Evolutionary conservation across 192 early-diverging fungal species (phyloP), one percentile per base, ranked within the genome.

Genomic region (Haplosporangium gracile): DNA sequence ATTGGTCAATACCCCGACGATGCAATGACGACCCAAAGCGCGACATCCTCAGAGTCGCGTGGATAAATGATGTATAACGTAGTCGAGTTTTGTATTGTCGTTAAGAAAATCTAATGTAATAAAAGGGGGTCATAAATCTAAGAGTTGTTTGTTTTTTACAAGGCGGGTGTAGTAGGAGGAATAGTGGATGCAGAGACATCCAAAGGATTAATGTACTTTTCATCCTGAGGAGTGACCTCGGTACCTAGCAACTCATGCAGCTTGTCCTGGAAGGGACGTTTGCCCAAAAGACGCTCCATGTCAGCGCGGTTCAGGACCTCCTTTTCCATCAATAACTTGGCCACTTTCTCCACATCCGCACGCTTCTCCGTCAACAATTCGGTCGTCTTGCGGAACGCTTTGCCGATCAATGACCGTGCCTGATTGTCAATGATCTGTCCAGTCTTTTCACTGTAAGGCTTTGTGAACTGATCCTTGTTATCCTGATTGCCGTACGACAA

Each of bases 281-380:
- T 94, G 53, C 99, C 99, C 72, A 99, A 88, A 57, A 99, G 78
- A 32, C 90, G 88, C 68, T 97, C 93, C 97, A 99, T 98, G 79
- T 99, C 99, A 76, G 99, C 98, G 57, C 98, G 93, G 39, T 96
- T 96, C 74, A 99, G 88, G 42, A 99, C 98, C 89, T 99, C 99
- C 93, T 98, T 99, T 89, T 98, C 95, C 82, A 99, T 90, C 89
- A 99, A 88, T 78, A 96, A 87, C 80, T 94, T 88, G 1, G 99
- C 99, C 0, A 99, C 96, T 91, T 97, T 97, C 87, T 98, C 96
- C 34, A 99, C 97, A 57, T 95, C 93, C 0, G 80, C 93, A 70
- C 93, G 95, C 91, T 95, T 95, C 79, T 97, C 97, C 16, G 90
- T 96, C 75, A 99, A 91, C 68, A 99, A 90, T 68, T 94, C 82